Evolutionary conservation across 2,329 filamentous ascomycete species (phyloP).

Genomic region (Ophiostoma novo-ulmi): DNA sequence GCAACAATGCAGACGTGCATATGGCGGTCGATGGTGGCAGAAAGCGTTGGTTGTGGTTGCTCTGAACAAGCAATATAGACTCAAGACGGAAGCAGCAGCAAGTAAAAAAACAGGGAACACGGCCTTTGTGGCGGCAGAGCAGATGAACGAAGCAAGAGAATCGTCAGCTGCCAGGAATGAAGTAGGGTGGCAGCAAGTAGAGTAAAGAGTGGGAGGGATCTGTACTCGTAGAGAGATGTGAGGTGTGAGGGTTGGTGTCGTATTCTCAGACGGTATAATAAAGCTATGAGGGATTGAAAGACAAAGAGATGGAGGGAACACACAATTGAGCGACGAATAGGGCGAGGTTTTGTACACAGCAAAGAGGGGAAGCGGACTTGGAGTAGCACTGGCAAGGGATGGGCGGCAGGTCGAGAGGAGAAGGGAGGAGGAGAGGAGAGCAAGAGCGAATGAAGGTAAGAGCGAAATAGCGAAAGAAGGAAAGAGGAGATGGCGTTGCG

Average conservation of each 20-base stretch:
- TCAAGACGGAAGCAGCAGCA: neutral
- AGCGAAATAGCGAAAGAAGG: neutral
- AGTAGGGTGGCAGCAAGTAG: neutral
- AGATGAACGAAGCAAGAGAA: neutral
- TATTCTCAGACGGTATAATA: neutral
- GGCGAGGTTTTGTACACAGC: neutral
- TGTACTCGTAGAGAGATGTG: neutral
- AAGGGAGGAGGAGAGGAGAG: neutral
- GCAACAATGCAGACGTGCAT: neutral
- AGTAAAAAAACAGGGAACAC: neutral
- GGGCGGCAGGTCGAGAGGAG: neutral
- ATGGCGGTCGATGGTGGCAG: conserved; percentile 8
- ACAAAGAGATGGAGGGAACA: neutral
- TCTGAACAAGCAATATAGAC: neutral
- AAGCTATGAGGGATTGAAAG: conserved; percentile 2
- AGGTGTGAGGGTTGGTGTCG: neutral
- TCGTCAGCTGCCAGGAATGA: neutral
- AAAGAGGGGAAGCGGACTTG: conserved; percentile 12
- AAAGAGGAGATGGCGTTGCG: neutral
- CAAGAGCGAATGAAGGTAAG: neutral
- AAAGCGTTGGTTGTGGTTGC: neutral
- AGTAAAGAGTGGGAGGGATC: neutral
- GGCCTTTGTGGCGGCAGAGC: neutral
- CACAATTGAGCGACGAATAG: conserved; percentile 11
- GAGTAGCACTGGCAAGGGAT: conserved; percentile 6